Percentiles rank a stretch among this genome's conserved stretches.
These are phyloP conservation scores for Oidiodendron maius DNA, from an alignment of 495 filamentous ascomycete species.

Conservation along the genomic window DNA sequence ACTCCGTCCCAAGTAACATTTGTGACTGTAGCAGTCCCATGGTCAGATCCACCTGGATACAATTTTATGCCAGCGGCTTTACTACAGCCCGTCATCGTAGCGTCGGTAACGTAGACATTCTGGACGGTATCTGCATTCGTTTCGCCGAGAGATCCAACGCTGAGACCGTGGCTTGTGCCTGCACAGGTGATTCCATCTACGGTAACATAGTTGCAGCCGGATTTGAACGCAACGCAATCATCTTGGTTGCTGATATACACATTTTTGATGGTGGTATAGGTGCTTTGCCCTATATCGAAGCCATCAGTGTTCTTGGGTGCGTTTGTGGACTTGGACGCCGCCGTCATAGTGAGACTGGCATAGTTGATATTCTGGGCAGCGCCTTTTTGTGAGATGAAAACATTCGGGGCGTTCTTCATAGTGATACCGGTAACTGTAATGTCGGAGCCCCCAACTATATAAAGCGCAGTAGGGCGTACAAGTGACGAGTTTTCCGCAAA, in stretches of 20 bases:
- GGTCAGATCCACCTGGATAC: constrained; percentile 32
- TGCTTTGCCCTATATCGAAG: constrained; percentile 30
- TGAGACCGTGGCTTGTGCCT: constrained; percentile 61
- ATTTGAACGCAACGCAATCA: constrained; percentile 58
- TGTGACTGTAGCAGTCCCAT: constrained; percentile 31
- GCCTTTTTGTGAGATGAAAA: constrained; percentile 35
- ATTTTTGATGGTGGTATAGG: constrained; percentile 39
- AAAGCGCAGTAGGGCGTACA: constrained; percentile 33
- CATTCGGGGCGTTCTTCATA: constrained; percentile 38
- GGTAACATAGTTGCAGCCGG: constrained; percentile 49
- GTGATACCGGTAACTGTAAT: constrained; percentile 29
- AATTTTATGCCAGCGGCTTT: constrained; percentile 41
- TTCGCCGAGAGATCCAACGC: constrained; percentile 57
- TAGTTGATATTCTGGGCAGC: constrained; percentile 27
- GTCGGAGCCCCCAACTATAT: constrained; percentile 32
- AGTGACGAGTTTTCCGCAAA: constrained; percentile 33
- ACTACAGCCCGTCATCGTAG: constrained; percentile 35
- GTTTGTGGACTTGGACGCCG: constrained; percentile 27
- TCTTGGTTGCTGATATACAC: constrained; percentile 57
- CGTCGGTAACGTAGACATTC: constrained; percentile 32
- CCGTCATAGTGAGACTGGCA: constrained; percentile 30
- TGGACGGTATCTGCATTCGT: constrained; percentile 28
- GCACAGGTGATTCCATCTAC: constrained; percentile 43
- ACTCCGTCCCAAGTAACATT: constrained; percentile 38
- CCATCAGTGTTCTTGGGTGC: constrained; percentile 54